These are phyloP conservation scores for Fusarium dimerum DNA, from an alignment of 2,329 filamentous ascomycete species.

Conservation along the genomic window DNA sequence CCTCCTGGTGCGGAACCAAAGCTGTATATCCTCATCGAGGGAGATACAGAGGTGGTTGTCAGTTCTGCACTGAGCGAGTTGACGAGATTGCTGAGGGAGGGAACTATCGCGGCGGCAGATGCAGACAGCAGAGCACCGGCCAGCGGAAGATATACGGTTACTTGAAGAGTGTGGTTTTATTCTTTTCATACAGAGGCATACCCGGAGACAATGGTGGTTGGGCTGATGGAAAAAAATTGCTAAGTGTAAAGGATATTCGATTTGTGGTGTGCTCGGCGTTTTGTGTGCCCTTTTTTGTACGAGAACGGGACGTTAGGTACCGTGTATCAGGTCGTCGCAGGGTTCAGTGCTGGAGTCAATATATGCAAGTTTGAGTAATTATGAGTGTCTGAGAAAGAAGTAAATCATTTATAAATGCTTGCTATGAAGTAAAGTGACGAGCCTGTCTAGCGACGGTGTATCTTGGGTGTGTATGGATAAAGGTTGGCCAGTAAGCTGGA, in stretches of 20 bases:
- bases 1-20: constrained; percentile 78
- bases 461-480: too few relatives aligned
- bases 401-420: neutral
- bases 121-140: constrained; percentile 78
- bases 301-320: neutral
- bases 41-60: constrained; percentile 91
- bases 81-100: constrained; percentile 84
- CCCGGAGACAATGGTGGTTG: neutral
- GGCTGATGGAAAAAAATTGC: too few relatives aligned
- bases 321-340: neutral
- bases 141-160: constrained; percentile 83
- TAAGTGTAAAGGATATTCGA: too few relatives aligned
- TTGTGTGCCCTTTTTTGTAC: neutral
- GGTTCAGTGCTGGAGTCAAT: neutral
- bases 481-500: too few relatives aligned
- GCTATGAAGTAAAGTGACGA: neutral
- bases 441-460: too few relatives aligned
- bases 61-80: constrained; percentile 89
- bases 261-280: too few relatives aligned
- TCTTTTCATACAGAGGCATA: neutral
- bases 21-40: constrained; percentile 95
- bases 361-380: neutral
- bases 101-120: constrained; percentile 84
- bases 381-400: constrained; percentile 1
- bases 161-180: constrained; percentile 50